Conservation (phyloP, 805 yeast genomes). For the Cyberlindnera maritima region DNA sequence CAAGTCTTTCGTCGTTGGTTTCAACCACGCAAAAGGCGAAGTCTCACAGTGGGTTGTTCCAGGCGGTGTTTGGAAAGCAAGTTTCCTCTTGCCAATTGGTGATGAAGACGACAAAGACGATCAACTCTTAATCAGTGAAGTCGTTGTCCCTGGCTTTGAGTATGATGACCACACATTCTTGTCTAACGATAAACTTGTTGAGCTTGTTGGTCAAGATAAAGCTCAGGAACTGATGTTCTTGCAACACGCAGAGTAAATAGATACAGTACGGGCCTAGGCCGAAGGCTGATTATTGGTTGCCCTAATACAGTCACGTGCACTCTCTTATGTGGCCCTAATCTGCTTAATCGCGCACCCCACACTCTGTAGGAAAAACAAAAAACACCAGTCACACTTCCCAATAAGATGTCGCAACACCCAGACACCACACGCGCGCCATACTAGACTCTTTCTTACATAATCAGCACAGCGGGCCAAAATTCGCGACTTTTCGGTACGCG, state of each 20-base stretch:
- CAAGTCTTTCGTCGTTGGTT: conserved; percentile 52
- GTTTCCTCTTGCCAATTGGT: conserved; percentile 42
- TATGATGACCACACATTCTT: conserved; percentile 50
- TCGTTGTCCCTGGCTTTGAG: conserved; percentile 63
- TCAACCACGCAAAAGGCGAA: conserved; percentile 45
- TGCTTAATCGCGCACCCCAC: not conserved
- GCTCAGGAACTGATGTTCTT: conserved; percentile 38
- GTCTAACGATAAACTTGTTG: conserved; percentile 32
- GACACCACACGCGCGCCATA: conserved; percentile 4
- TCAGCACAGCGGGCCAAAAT: not conserved
- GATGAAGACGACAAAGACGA: conserved; percentile 35
- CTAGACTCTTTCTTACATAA: conserved; percentile 10
- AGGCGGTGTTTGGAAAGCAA: conserved; percentile 56
- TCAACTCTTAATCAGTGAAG: conserved; percentile 49
- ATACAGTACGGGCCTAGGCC: not conserved
- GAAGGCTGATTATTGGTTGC: not conserved
- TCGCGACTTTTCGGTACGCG: conserved; percentile 7
- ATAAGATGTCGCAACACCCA: too few species aligned
- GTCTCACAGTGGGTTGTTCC: conserved; percentile 63
- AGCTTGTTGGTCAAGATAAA: conserved; percentile 36
- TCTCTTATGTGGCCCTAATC: not conserved
- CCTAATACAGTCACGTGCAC: conserved; percentile 10
- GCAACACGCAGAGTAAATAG: conserved; percentile 20
- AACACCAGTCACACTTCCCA: conserved; percentile 1
- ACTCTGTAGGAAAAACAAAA: not conserved